Percentiles rank a stretch among this genome's conserved stretches.
These are phyloP conservation scores for Tilletia walkeri DNA, from an alignment of 1,284 basidiomycete genomes.

Conservation along the genomic window DNA sequence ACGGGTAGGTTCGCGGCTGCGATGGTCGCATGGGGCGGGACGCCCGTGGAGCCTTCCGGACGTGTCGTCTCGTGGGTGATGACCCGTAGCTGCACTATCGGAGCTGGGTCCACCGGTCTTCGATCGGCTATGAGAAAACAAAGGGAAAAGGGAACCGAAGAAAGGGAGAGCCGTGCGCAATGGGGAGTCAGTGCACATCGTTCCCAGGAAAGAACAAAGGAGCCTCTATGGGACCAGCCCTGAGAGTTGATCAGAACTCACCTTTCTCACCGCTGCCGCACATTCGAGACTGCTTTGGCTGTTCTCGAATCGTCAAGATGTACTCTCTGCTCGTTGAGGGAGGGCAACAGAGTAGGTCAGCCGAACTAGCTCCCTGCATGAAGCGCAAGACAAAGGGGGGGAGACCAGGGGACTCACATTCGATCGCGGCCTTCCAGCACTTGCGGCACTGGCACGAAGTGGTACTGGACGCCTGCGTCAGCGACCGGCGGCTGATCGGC, in stretches of 20 bases:
- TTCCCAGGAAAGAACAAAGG: too few relatives aligned
- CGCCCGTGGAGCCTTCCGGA: slow-evolving; percentile 8
- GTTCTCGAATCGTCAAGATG: slow-evolving; percentile 45
- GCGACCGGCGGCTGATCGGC: neutral
- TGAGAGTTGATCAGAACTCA: slow-evolving; percentile 39
- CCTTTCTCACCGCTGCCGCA: slow-evolving; percentile 66
- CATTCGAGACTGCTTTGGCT: slow-evolving; percentile 52
- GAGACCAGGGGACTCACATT: neutral
- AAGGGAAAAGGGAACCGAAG: slow-evolving; percentile 14
- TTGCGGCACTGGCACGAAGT: slow-evolving; percentile 14
- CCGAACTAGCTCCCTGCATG: neutral
- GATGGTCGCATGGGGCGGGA: slow-evolving; percentile 14
- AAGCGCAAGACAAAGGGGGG: too few relatives aligned
- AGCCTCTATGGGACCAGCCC: too few relatives aligned
- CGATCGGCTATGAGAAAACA: slow-evolving; percentile 69
- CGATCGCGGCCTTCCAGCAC: slow-evolving; percentile 15
- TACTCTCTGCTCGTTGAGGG: slow-evolving; percentile 32
- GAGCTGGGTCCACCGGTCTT: slow-evolving; percentile 90
- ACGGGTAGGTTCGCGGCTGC: slow-evolving; percentile 1
- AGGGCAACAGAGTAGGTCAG: neutral
- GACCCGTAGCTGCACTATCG: slow-evolving; percentile 89
- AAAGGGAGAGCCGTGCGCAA: neutral
- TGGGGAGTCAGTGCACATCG: too few relatives aligned
- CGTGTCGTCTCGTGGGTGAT: slow-evolving; percentile 59
- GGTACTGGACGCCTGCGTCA: slow-evolving; percentile 12